These are phyloP conservation scores for Kentomonas sorsogonicus DNA, from an alignment of 208 protist species.

Conservation along the genomic window DNA sequence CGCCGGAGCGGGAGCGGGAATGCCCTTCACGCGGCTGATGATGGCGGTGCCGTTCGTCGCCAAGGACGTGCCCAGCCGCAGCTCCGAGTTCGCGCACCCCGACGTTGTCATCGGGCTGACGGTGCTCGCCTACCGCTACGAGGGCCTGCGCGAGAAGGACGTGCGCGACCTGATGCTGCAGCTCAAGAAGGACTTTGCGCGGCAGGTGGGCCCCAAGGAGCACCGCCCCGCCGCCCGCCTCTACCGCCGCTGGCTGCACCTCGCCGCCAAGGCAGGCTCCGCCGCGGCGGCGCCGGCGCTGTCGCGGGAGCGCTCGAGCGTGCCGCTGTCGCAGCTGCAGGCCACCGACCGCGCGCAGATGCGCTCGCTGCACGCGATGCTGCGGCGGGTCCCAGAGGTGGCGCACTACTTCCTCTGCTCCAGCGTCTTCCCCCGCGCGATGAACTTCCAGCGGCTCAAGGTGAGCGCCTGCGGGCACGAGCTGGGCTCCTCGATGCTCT, in stretches of 20 bases:
- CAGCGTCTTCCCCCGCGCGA: constrained; percentile 79
- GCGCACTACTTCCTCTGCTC: constrained; percentile 86
- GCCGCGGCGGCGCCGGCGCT: constrained; percentile 10
- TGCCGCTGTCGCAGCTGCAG: constrained; percentile 87
- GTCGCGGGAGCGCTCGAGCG: constrained; percentile 27
- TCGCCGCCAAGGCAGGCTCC: constrained; percentile 28
- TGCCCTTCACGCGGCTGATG: constrained; percentile 76
- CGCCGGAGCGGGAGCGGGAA: constrained; percentile 9
- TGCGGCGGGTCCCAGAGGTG: constrained; percentile 72
- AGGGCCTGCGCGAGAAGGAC: constrained; percentile 84
- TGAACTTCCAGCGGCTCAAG: constrained; percentile 90
- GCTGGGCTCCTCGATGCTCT: constrained; percentile 92
- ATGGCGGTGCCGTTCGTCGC: constrained; percentile 94
- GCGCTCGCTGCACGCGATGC: constrained; percentile 41
- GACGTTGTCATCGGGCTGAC: constrained; percentile 93
- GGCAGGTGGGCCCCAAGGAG: constrained; percentile 81
- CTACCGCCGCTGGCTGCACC: constrained; percentile 77
- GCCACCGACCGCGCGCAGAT: constrained; percentile 65
- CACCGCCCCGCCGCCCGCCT: constrained; percentile 77
- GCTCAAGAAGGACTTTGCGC: constrained; percentile 81
- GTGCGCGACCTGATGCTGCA: constrained; percentile 69
- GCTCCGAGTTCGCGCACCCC: constrained; percentile 93
- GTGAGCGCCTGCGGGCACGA: constrained; percentile 94
- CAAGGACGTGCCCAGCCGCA: constrained; percentile 93
- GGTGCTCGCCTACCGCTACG: constrained; percentile 89